These are phyloP conservation scores for Phytophthora sp. DNA, from an alignment of 352 stramenopile genomes.

Conservation along the genomic window DNA sequence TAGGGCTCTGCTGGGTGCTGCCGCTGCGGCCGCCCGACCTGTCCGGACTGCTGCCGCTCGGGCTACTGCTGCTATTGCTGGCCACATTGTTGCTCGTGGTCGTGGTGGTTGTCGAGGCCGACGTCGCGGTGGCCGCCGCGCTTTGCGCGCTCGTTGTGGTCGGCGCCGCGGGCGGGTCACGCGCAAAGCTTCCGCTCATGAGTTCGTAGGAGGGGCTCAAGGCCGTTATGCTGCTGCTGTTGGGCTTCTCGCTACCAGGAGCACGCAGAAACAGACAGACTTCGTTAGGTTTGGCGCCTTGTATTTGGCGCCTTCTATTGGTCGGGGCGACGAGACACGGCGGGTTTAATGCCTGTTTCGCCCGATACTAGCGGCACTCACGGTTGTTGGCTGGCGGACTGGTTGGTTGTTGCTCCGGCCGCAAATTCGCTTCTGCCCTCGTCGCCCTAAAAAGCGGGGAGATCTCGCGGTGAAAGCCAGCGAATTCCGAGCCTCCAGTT, in stretches of 20 bases:
- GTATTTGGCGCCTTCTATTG: too few species aligned
- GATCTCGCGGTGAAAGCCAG: constrained; percentile 6
- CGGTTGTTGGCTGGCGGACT: too few species aligned
- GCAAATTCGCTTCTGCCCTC: constrained; percentile 36
- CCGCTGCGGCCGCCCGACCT: not conserved
- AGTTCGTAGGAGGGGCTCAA: not conserved
- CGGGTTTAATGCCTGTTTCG: too few species aligned
- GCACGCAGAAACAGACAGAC: too few species aligned
- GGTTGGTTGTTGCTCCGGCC: constrained; percentile 35
- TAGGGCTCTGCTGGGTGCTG: constrained; percentile 21
- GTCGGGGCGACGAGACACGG: too few species aligned
- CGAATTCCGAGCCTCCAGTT: constrained; percentile 32
- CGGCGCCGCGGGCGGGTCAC: constrained; percentile 4
- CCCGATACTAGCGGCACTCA: not conserved
- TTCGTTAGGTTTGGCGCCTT: too few species aligned
- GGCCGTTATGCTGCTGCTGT: not conserved
- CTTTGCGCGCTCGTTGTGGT: constrained; percentile 1
- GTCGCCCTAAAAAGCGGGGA: not conserved
- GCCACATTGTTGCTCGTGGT: not conserved
- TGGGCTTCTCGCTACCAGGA: not conserved
- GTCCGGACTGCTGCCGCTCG: constrained; percentile 6
- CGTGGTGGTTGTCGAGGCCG: constrained; percentile 8
- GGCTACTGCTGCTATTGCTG: constrained; percentile 15
- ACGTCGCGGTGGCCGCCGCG: not conserved
- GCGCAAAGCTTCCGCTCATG: constrained; percentile 39